These are phyloP conservation scores for Camptophora hylomeconis DNA, from an alignment of 2,329 filamentous ascomycete species.

Conservation along the genomic window DNA sequence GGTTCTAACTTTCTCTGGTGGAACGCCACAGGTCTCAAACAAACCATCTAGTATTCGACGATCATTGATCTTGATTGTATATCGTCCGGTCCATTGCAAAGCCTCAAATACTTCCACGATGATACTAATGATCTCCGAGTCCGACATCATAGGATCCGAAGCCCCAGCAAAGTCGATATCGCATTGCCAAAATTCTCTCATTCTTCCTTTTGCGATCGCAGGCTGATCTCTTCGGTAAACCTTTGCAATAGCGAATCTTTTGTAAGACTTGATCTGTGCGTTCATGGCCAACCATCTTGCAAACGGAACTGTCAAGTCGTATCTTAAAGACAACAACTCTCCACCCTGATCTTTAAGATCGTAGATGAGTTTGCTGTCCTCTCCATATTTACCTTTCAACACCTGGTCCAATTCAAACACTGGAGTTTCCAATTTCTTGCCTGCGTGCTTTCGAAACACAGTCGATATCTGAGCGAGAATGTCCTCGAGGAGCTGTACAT, in stretches of 20 bases:
- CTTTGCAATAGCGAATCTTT: constrained; percentile 91
- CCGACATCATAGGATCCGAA: constrained; percentile 75
- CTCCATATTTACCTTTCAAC: constrained; percentile 78
- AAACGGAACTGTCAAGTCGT: constrained; percentile 81
- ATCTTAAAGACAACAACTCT: constrained; percentile 69
- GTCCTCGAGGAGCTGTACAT: constrained; percentile 68
- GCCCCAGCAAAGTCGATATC: constrained; percentile 86
- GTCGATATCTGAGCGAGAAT: constrained; percentile 65
- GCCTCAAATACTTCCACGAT: constrained; percentile 74
- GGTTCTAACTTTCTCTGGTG: constrained; percentile 69
- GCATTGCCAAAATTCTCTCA: constrained; percentile 95
- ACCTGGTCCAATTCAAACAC: constrained; percentile 84
- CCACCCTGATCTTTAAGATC: constrained; percentile 79
- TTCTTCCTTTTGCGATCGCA: constrained; percentile 78
- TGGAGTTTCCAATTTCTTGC: constrained; percentile 63
- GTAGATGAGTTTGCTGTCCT: constrained; percentile 87
- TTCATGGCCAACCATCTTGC: constrained; percentile 92
- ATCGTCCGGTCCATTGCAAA: constrained; percentile 58
- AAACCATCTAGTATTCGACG: constrained; percentile 86
- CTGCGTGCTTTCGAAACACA: constrained; percentile 75
- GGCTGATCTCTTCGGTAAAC: constrained; percentile 74
- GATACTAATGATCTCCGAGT: constrained; percentile 78
- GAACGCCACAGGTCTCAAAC: constrained; percentile 83
- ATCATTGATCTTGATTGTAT: constrained; percentile 91
- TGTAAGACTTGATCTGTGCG: constrained; percentile 65